Percentiles rank a stretch among this genome's conserved stretches.
These are phyloP conservation scores for Paspalum vaginatum DNA, from an alignment of 176 grass and related monocot species.

Conservation along the genomic window DNA sequence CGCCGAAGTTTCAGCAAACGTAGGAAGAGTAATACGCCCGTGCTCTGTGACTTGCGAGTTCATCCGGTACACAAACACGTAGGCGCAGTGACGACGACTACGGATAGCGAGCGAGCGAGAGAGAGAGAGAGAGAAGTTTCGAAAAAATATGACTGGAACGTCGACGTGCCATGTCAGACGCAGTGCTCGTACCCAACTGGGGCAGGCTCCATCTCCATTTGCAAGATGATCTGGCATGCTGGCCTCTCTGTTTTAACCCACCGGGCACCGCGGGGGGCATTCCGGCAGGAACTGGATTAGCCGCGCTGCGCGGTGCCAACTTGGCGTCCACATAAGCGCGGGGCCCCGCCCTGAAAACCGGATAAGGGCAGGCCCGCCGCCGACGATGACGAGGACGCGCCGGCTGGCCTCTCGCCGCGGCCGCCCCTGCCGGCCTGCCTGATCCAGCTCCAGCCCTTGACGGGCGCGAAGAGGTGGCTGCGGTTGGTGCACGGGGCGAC, in stretches of 20 bases:
- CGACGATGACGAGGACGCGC: conserved; percentile 32
- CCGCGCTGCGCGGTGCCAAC: neutral
- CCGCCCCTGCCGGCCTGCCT: neutral
- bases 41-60: neutral
- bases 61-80: neutral
- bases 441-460: conserved; percentile 30
- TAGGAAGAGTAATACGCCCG: neutral
- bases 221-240: neutral
- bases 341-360: neutral
- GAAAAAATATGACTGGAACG: neutral
- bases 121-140: neutral
- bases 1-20: too few relatives aligned
- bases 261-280: neutral
- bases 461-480: conserved; percentile 16
- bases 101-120: too few relatives aligned
- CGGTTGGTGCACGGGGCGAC: conserved; percentile 31
- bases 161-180: conserved; percentile 19
- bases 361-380: conserved; percentile 10
- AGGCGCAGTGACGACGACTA: neutral
- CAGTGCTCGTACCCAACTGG: neutral
- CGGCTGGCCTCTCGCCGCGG: neutral
- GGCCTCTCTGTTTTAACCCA: neutral
- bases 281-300: too few relatives aligned
- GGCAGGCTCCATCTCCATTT: conserved; percentile 12
- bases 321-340: conserved; percentile 40